Conservation (phyloP, 805 yeast genomes). For the Myxozyma geophila region DNA sequence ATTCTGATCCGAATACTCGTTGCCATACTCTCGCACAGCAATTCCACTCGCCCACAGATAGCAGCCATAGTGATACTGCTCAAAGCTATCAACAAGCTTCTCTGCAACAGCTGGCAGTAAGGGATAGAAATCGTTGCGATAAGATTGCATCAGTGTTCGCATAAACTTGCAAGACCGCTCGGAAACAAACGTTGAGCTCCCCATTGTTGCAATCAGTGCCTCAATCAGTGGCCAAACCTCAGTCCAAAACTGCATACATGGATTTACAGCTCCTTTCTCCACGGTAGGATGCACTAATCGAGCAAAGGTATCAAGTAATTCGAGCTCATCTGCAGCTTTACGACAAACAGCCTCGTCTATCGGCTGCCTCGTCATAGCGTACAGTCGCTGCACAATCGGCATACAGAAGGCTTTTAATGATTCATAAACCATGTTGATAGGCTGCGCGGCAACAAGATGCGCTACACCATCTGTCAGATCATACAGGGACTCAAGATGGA, state of each 20-base stretch:
- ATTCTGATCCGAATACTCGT: slow-evolving; percentile 53
- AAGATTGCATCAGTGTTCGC: slow-evolving; percentile 66
- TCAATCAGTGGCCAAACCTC: slow-evolving; percentile 66
- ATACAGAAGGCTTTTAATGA: slow-evolving; percentile 66
- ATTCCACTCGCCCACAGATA: slow-evolving; percentile 87
- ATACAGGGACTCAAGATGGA: slow-evolving; percentile 71
- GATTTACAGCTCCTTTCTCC: slow-evolving; percentile 43
- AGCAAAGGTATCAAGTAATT: slow-evolving; percentile 65
- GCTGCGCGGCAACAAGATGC: slow-evolving; percentile 70
- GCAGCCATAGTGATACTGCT: slow-evolving; percentile 72
- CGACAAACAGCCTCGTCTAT: slow-evolving; percentile 48
- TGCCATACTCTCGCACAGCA: slow-evolving; percentile 70
- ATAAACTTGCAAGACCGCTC: slow-evolving; percentile 75
- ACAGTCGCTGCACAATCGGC: slow-evolving; percentile 56
- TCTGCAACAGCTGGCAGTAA: slow-evolving; percentile 68
- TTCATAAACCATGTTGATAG: slow-evolving; percentile 54
- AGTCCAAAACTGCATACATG: slow-evolving; percentile 59
- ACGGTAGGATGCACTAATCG: slow-evolving; percentile 52
- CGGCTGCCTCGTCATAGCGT: slow-evolving; percentile 39
- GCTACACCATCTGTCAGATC: slow-evolving; percentile 91
- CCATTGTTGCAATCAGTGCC: slow-evolving; percentile 57
- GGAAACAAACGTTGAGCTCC: slow-evolving; percentile 64
- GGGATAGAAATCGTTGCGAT: slow-evolving; percentile 59
- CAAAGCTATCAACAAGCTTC: slow-evolving; percentile 70
- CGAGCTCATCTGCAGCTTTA: slow-evolving; percentile 73